These are phyloP conservation scores for Stylosanthes scabra DNA, from an alignment of 331 rosid genomes.

Conservation along the genomic window DNA sequence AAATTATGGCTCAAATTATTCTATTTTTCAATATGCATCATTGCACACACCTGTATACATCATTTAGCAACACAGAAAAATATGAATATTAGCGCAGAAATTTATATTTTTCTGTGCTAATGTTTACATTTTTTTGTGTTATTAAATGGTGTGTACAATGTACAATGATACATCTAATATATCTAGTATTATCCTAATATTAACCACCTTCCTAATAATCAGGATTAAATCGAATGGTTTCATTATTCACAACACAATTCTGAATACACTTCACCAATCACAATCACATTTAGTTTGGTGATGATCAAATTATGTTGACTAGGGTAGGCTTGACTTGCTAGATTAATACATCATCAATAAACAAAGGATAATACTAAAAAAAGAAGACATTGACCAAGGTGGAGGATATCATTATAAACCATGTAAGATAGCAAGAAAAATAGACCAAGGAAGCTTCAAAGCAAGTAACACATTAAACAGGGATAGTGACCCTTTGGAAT, in stretches of 20 bases:
- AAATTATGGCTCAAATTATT: no score
- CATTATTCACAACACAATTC: neutral
- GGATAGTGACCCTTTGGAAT: neutral
- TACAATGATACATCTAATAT: no score
- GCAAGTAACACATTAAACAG: constrained; percentile 7
- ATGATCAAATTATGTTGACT: constrained; percentile 3
- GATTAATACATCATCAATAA: constrained; percentile 23
- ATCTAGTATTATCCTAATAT: no score
- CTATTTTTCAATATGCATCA: no score
- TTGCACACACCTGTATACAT: no score
- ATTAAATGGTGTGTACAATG: no score
- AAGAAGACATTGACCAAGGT: constrained; percentile 35
- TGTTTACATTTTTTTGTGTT: no score
- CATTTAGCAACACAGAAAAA: no score
- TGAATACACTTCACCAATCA: neutral
- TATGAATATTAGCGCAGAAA: no score
- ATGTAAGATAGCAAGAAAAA: constrained; percentile 10
- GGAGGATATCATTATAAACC: constrained; percentile 3
- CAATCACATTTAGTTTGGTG: neutral
- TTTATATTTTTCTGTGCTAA: no score
- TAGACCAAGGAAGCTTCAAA: constrained; percentile 48
- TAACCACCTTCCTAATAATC: no score
- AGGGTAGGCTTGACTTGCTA: neutral
- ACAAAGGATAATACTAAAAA: neutral
- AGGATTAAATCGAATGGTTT: no score